phyloP scores from a whole-genome alignment of 495 filamentous ascomycete genomes.

The Glutinoglossum americanum region DNA sequence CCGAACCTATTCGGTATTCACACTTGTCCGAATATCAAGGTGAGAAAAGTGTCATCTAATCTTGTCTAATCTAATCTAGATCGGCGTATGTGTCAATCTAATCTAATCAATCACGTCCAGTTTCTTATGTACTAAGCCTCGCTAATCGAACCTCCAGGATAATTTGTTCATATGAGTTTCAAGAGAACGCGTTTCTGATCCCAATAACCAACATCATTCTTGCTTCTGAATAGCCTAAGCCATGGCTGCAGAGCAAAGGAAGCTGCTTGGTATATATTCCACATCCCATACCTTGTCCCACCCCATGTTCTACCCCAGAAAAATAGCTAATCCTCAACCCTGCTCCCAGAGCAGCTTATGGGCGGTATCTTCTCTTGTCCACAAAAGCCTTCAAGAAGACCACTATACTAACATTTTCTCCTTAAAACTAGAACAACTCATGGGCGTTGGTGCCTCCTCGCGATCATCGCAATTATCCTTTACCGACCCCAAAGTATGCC shows the following conservation, averaged over 20 bases:
- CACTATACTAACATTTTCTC: constrained; percentile 15
- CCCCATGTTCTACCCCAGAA: neutral
- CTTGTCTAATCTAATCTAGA: neutral
- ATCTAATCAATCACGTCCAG: no score
- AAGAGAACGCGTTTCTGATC: neutral
- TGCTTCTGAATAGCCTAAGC: neutral
- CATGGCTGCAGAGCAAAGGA: constrained; percentile 91
- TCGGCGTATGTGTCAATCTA: no score
- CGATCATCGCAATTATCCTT: constrained; percentile 63
- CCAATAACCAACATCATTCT: neutral
- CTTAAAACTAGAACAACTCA: constrained; percentile 46
- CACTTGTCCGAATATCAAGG: no score
- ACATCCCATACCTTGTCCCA: neutral
- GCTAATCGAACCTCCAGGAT: neutral
- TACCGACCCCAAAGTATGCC: constrained; percentile 85
- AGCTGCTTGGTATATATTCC: constrained; percentile 53
- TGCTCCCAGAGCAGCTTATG: constrained; percentile 29
- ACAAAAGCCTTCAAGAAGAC: neutral
- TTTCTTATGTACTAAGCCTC: no score
- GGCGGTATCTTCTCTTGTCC: constrained; percentile 23
- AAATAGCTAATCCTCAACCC: neutral
- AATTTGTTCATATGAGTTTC: neutral
- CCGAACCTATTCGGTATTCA: neutral
- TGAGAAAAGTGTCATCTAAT: no score
- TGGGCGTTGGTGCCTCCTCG: constrained; percentile 48